These are phyloP conservation scores for Baeospora myosura DNA, from an alignment of 1,284 basidiomycete species.

Conservation along the genomic window DNA sequence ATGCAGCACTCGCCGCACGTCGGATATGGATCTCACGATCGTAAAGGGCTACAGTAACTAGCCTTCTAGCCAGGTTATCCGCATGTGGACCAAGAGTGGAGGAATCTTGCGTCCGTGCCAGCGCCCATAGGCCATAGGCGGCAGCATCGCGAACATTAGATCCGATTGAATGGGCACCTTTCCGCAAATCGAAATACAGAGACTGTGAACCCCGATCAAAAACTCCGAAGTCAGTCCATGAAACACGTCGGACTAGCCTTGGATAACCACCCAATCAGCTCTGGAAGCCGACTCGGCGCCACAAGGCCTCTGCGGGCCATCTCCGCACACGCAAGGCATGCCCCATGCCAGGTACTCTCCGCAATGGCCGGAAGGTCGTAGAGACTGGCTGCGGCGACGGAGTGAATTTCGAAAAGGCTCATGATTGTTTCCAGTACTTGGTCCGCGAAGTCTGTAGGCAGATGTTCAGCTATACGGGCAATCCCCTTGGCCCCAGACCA, in stretches of 20 bases:
- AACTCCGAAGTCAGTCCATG: background rate
- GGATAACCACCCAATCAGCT: slow-evolving; percentile 70
- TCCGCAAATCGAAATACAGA: slow-evolving; percentile 86
- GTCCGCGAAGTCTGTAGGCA: slow-evolving; percentile 67
- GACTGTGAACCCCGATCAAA: slow-evolving; percentile 50
- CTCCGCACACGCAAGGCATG: slow-evolving; percentile 89
- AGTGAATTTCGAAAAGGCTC: slow-evolving; percentile 62
- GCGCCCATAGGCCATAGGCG: slow-evolving; percentile 91
- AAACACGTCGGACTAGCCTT: slow-evolving; percentile 44
- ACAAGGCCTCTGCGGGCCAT: slow-evolving; percentile 80
- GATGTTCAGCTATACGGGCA: slow-evolving; percentile 75
- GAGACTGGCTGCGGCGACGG: slow-evolving; percentile 48
- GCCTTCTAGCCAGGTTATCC: slow-evolving; percentile 54
- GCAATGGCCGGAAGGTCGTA: slow-evolving; percentile 70
- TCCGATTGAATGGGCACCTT: slow-evolving; percentile 89
- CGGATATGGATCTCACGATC: slow-evolving; percentile 94
- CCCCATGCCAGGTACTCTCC: slow-evolving; percentile 93
- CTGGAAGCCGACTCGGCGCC: slow-evolving; percentile 44
- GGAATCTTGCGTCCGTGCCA: slow-evolving; percentile 72
- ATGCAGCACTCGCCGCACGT: slow-evolving; percentile 95
- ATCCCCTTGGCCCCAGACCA: slow-evolving; percentile 94
- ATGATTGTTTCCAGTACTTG: slow-evolving; percentile 82
- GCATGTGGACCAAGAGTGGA: slow-evolving; percentile 59
- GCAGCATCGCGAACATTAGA: slow-evolving; percentile 93
- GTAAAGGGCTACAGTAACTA: slow-evolving; percentile 77